Conservation (phyloP, 1,284 basidiomycete genomes). For the Ustilago hordei region DNA sequence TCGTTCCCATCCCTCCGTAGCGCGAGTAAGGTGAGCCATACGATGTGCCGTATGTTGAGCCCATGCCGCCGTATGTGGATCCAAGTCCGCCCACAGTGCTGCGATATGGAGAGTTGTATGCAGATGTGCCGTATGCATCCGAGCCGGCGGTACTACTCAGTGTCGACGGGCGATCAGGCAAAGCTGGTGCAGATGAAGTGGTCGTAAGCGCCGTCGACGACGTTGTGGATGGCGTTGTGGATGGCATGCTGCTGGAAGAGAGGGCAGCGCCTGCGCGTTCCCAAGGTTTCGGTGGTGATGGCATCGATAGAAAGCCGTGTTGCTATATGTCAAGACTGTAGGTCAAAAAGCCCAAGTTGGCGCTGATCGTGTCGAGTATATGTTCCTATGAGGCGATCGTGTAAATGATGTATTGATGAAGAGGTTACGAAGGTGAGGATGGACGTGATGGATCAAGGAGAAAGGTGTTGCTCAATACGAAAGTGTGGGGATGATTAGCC, state of each 20-base stretch:
- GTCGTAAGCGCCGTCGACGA: conserved; percentile 33
- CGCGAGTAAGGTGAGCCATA: conserved; percentile 66
- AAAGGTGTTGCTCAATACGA: background rate
- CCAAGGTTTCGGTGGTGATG: conserved; percentile 69
- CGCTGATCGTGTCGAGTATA: background rate
- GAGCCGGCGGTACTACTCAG: conserved; percentile 29
- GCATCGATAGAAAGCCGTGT: conserved; percentile 30
- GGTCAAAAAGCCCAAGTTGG: too few relatives aligned
- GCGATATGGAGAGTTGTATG: conserved; percentile 48
- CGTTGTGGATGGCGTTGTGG: conserved; percentile 24
- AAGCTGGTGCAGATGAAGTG: conserved; percentile 48
- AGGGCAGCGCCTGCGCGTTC: conserved; percentile 50
- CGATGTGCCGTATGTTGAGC: conserved; percentile 58
- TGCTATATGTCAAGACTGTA: background rate
- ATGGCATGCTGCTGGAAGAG: conserved; percentile 30
- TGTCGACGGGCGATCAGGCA: conserved; percentile 66
- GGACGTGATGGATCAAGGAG: background rate
- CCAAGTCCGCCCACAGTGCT: conserved; percentile 56
- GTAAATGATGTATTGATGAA: background rate
- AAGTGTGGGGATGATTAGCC: conserved; percentile 11
- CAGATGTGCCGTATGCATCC: conserved; percentile 39
- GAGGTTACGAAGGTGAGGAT: background rate
- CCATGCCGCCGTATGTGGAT: conserved; percentile 62
- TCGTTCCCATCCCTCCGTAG: conserved; percentile 56
- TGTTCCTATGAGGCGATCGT: background rate